Conservation (phyloP, 495 filamentous ascomycete genomes). For the Amphirosellinia nigrospora region DNA sequence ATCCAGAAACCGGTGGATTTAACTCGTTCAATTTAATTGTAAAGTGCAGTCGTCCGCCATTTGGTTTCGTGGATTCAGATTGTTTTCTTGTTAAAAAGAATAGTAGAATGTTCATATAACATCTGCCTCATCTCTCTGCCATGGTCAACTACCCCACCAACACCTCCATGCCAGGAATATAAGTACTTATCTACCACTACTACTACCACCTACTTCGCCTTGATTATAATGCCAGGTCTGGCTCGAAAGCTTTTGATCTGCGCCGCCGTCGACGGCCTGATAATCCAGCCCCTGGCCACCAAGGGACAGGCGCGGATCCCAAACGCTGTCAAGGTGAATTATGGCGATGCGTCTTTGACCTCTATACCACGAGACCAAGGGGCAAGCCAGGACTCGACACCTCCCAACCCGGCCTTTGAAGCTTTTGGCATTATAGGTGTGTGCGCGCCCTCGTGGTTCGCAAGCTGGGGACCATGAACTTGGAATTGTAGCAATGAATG, state of each 20-base stretch:
- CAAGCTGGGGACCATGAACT: not conserved
- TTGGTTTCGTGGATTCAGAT: not conserved
- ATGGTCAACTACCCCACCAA: slow-evolving; percentile 16
- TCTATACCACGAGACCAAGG: slow-evolving; percentile 40
- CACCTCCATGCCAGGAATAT: not conserved
- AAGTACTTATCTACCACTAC: not conserved
- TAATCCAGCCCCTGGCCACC: slow-evolving; percentile 72
- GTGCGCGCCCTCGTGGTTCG: slow-evolving; percentile 30
- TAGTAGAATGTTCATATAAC: not conserved
- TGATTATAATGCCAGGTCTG: slow-evolving; percentile 68
- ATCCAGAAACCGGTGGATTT: not conserved
- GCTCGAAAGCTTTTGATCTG: slow-evolving; percentile 80
- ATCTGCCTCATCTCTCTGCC: not conserved
- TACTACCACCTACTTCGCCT: not conserved
- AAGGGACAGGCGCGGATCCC: slow-evolving; percentile 49
- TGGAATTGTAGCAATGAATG: not conserved
- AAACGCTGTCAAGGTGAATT: slow-evolving; percentile 69
- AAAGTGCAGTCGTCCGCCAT: not conserved
- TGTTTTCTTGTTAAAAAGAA: not conserved
- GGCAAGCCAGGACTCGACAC: slow-evolving; percentile 37
- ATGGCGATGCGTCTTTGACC: slow-evolving; percentile 66
- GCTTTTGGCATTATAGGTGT: slow-evolving; percentile 86
- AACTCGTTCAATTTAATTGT: not conserved
- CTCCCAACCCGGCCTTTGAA: slow-evolving; percentile 63
- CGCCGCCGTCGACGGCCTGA: slow-evolving; percentile 84